phyloP scores from a whole-genome alignment of 768 basidiomycete species.

The Podaxis pistillaris region DNA sequence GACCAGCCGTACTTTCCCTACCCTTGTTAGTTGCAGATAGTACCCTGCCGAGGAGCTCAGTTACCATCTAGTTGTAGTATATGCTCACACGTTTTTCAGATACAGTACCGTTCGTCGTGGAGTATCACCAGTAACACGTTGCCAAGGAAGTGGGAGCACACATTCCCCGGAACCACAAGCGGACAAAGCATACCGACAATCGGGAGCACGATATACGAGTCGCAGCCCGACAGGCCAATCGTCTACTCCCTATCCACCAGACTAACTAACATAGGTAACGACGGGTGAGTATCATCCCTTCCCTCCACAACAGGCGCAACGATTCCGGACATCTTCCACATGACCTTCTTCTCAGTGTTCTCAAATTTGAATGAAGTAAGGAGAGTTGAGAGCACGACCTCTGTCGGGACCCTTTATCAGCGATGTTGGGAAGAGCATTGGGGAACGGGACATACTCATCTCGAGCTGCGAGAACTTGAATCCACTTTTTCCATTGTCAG shows the following conservation, averaged over 20 bases:
- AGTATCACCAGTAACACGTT: no score
- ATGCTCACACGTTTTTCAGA: no score
- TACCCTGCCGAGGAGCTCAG: no score
- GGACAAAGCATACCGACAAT: no score
- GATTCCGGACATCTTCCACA: slow-evolving; percentile 14
- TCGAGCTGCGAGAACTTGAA: slow-evolving; percentile 19
- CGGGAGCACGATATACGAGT: no score
- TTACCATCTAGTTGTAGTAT: no score
- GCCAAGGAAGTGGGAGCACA: no score
- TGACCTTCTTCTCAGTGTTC: slow-evolving; percentile 15
- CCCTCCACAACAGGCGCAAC: slow-evolving; percentile 14
- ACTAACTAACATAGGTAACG: slow-evolving; percentile 1
- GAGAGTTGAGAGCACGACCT: slow-evolving; percentile 14
- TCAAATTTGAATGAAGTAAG: slow-evolving; percentile 15
- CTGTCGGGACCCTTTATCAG: neutral
- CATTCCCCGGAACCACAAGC: no score
- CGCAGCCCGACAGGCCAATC: neutral
- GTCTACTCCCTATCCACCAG: neutral
- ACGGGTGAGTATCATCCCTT: neutral
- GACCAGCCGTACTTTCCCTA: no score
- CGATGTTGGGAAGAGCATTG: no score
- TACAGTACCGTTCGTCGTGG: no score
- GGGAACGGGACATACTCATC: slow-evolving; percentile 12
- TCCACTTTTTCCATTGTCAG: slow-evolving; percentile 5
- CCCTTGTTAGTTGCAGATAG: no score